Evolutionary conservation across 2,329 filamentous ascomycete genomes (phyloP), one percentile per base, ranked within the genome.

Genomic region (Arthrobotrys sphaeroides): DNA sequence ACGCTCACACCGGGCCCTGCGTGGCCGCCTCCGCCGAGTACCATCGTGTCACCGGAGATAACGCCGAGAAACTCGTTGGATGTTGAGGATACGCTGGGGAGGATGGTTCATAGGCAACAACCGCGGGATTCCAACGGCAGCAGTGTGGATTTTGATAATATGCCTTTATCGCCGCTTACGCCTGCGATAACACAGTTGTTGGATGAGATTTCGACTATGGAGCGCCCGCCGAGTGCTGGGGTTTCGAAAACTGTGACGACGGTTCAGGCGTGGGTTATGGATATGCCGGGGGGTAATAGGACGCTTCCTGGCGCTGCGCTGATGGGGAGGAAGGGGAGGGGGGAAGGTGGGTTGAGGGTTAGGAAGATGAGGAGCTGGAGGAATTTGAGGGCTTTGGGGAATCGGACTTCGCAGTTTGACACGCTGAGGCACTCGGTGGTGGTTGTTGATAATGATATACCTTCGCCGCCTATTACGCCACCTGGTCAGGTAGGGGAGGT

Each of bases 401-500:
- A 43, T 5, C 22, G 64, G 42, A 69, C 72, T 13, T 76, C 64
- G 10, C 70, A 59, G 12, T 74, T 74, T 57, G 70, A 68, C 16
- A 26, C 57, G 24, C 18, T 68, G 5, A 61, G 51, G 45, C 47
- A 62, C 38, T 51, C 55, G 3, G 31, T 24, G 28, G 31, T 24
- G 28, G 43, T 43, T 10, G 5, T 47, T 1, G 62, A 67, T n/a
- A 60, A 43, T 9, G 31, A 55, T 36, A 6, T 70, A 18, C 72
- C 72, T 36, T 76, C 72, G 12, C 72, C 72, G n/a, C 72, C 72
- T 10, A 76, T 76, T 45, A 76, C 72, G 16, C 72, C 72, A 10
- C 72, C 72, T 9, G 64, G 51, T 3, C 57, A 70, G 18, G 49
- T 16, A 5, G 22, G 9, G 13, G 38, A 26, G 1, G n/a, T n/a